Conservation (phyloP, 805 yeast genomes). For the Yamadazyma insecticola region DNA sequence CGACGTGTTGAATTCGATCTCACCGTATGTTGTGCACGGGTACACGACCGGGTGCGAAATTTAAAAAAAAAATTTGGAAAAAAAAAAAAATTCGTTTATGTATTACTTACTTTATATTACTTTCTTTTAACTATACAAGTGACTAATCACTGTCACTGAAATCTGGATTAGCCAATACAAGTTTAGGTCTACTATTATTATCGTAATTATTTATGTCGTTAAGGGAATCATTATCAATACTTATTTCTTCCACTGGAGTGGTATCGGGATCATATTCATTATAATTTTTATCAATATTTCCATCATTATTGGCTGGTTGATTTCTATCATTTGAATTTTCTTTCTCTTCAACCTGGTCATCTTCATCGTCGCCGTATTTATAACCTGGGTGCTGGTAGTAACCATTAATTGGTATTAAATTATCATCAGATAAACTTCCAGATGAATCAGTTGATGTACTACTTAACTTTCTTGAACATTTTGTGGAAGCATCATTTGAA, state of each 20-base stretch:
- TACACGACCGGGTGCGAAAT: slow-evolving; percentile 1
- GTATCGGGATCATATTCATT: slow-evolving; percentile 5
- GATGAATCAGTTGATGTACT: slow-evolving; percentile 11
- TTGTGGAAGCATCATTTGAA: slow-evolving; percentile 12
- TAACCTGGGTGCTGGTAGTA: slow-evolving; percentile 41
- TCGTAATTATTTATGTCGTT: slow-evolving; percentile 19
- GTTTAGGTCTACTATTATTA: slow-evolving; percentile 35
- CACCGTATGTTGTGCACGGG: not conserved
- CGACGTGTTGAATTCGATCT: slow-evolving; percentile 15
- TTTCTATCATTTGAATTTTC: too few relatives aligned
- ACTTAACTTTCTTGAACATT: slow-evolving; percentile 6
- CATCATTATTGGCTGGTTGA: too few relatives aligned
- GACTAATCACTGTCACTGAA: slow-evolving; percentile 30
- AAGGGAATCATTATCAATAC: slow-evolving; percentile 8
- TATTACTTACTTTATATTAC: too few relatives aligned
- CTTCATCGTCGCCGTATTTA: slow-evolving; percentile 22
- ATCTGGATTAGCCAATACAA: slow-evolving; percentile 59
- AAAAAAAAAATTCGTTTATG: too few relatives aligned
- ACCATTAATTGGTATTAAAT: slow-evolving; percentile 16
- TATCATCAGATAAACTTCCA: slow-evolving; percentile 12
- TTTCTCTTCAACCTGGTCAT: slow-evolving; percentile 10
- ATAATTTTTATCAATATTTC: too few relatives aligned
- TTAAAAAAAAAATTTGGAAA: too few relatives aligned
- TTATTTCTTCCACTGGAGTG: slow-evolving; percentile 9
- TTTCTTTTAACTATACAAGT: slow-evolving; percentile 1